Evolutionary conservation across 768 basidiomycete genomes (phyloP).

Genomic region (Suillus luteus): DNA sequence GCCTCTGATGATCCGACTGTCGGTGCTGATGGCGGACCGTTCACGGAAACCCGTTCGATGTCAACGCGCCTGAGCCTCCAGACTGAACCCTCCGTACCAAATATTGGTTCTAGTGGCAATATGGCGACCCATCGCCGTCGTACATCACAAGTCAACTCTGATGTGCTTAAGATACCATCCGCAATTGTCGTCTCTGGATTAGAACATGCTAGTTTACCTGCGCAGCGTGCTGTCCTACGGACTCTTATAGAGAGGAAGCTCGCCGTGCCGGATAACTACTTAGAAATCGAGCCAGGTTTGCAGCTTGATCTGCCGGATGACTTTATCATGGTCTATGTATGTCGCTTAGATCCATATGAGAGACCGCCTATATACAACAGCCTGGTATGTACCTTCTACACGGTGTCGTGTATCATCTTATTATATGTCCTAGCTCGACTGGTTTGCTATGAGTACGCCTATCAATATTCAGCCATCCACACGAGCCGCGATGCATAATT

Average conservation of each 20-base stretch:
- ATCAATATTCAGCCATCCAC: constrained; percentile 49
- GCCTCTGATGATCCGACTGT: constrained; percentile 15
- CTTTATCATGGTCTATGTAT: constrained; percentile 76
- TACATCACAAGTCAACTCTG: constrained; percentile 21
- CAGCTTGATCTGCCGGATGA: constrained; percentile 51
- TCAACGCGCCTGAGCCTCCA: constrained; percentile 18
- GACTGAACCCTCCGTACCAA: constrained; percentile 20
- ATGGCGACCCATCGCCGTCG: constrained; percentile 13
- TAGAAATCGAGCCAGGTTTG: constrained; percentile 10
- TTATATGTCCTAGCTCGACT: constrained; percentile 57
- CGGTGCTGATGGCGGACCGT: constrained; percentile 10
- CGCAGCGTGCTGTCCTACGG: constrained; percentile 58
- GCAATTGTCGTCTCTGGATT: constrained; percentile 72
- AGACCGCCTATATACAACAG: constrained; percentile 64
- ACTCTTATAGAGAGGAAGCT: constrained; percentile 56
- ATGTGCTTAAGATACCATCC: constrained; percentile 44
- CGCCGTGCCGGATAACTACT: constrained; percentile 35
- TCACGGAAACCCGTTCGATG: constrained; percentile 4
- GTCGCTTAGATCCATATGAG: constrained; percentile 62
- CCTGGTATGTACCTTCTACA: constrained; percentile 50
- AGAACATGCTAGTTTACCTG: constrained; percentile 55
- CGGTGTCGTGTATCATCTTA: constrained; percentile 13
- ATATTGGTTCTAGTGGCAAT: constrained; percentile 15
- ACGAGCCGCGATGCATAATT: constrained; percentile 35
- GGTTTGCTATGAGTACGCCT: constrained; percentile 75